Percentiles rank a stretch among this genome's conserved stretches.
phyloP scores from a whole-genome alignment of 257 asterid genomes.

The Linderniella brevidens region DNA sequence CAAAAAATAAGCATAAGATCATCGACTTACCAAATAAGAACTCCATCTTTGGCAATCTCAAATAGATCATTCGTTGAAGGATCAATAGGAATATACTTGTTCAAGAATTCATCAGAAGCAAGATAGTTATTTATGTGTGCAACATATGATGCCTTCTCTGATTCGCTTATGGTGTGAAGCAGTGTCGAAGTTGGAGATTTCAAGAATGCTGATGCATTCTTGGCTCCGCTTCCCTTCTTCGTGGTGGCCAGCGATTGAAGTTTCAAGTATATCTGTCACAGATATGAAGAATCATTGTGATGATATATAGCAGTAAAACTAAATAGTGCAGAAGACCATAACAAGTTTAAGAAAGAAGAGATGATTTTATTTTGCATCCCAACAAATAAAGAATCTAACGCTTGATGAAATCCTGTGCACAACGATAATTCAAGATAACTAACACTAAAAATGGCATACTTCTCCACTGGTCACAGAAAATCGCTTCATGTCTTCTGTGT shows the following conservation, averaged over 20 bases:
- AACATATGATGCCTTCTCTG: constrained; percentile 91
- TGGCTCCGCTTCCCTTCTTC: constrained; percentile 60
- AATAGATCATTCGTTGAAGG: constrained; percentile 81
- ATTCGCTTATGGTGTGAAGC: constrained; percentile 92
- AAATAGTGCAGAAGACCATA: too few species aligned
- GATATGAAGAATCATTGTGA: constrained; percentile 10
- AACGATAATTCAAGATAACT: too few species aligned
- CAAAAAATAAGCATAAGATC: constrained; percentile 6
- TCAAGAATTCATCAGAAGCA: constrained; percentile 60
- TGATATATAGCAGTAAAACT: too few species aligned
- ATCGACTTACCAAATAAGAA: constrained; percentile 64
- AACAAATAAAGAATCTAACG: too few species aligned
- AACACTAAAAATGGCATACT: too few species aligned
- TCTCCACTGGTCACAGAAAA: too few species aligned
- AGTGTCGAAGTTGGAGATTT: constrained; percentile 91
- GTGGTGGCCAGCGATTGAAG: constrained; percentile 73
- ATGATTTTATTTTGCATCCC: too few species aligned
- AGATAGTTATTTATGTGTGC: constrained; percentile 92
- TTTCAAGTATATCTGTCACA: constrained; percentile 63
- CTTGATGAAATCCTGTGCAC: too few species aligned
- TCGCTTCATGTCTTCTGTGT: too few species aligned
- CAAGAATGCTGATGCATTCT: constrained; percentile 76
- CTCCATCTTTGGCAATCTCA: constrained; percentile 93
- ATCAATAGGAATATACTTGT: constrained; percentile 68
- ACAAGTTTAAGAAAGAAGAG: too few species aligned